These are phyloP conservation scores for Schoenoplectus triqueter DNA, from an alignment of 202 grass and related monocot genomes.

Conservation along the genomic window DNA sequence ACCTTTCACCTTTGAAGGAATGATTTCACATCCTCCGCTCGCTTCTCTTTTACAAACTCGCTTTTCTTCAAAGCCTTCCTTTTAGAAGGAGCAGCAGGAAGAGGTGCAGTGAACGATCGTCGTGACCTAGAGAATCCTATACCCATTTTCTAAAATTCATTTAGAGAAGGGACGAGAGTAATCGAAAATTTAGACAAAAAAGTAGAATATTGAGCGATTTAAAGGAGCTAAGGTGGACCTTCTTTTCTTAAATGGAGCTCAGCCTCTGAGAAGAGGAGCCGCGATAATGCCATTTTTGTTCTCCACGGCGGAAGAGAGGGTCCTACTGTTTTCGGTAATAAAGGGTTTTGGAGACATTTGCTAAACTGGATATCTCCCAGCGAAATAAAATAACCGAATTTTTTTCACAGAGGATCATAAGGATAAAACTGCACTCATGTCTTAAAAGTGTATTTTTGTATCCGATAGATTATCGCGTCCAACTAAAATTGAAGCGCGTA, in stretches of 20 bases:
- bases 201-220: not conserved
- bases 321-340: not conserved
- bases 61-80: slow-evolving; percentile 15
- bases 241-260: slow-evolving; percentile 30
- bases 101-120: not conserved
- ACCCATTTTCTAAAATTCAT: slow-evolving; percentile 20
- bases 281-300: slow-evolving; percentile 32
- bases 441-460: too few relatives aligned
- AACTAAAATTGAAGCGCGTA: too few relatives aligned
- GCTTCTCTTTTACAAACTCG: slow-evolving; percentile 22
- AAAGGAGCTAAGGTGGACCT: not conserved
- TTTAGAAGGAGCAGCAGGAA: not conserved
- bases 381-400: not conserved
- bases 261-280: slow-evolving; percentile 6
- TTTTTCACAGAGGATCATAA: too few relatives aligned
- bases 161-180: not conserved
- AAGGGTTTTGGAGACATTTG: slow-evolving; percentile 4
- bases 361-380: not conserved
- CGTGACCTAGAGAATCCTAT: slow-evolving; percentile 26
- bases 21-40: not conserved
- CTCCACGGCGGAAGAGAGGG: not conserved
- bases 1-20: slow-evolving; percentile 36
- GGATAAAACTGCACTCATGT: too few relatives aligned
- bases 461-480: too few relatives aligned
- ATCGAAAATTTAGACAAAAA: not conserved